Conservation (phyloP, 2,329 filamentous ascomycete genomes). For the Ceratocystiopsis sp. region DNA sequence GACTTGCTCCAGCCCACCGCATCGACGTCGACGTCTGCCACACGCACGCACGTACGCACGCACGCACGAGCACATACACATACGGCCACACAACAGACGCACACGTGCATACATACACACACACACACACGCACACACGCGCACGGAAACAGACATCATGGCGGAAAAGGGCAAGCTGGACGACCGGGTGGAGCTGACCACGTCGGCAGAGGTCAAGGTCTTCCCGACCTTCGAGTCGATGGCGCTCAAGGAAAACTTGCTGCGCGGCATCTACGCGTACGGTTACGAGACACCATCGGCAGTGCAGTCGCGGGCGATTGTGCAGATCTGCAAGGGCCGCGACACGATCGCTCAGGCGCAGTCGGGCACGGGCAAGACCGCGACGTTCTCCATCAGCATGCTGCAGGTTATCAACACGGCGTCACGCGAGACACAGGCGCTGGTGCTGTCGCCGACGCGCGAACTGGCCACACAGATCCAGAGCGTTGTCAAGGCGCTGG, state of each 20-base stretch:
- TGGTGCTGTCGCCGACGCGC: conserved; percentile 88
- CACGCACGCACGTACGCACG: too few relatives aligned
- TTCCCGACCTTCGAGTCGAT: conserved; percentile 90
- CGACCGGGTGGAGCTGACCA: conserved; percentile 95
- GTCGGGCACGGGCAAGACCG: conserved; percentile 92
- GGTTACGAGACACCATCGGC: conserved; percentile 97
- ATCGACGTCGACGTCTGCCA: too few relatives aligned
- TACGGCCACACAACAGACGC: neutral
- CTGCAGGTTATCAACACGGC: conserved; percentile 91
- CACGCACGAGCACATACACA: too few relatives aligned
- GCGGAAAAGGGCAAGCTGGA: conserved; percentile 72
- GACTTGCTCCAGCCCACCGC: too few relatives aligned
- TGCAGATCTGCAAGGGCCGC: conserved; percentile 96
- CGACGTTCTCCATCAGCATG: conserved; percentile 91
- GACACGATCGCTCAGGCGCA: conserved; percentile 98
- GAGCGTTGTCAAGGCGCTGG: conserved; percentile 97
- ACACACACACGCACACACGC: too few relatives aligned
- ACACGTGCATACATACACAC: too few relatives aligned
- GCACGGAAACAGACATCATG: conserved; percentile 39
- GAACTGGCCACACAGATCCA: conserved; percentile 97
- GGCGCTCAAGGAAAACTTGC: conserved; percentile 92
- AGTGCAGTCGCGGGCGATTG: conserved; percentile 93
- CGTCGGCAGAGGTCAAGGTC: conserved; percentile 93
- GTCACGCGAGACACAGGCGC: conserved; percentile 80
- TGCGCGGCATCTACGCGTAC: conserved; percentile 95